Evolutionary conservation across 352 stramenopile genomes (phyloP).

Genomic region (Pythium grandisporangium): DNA sequence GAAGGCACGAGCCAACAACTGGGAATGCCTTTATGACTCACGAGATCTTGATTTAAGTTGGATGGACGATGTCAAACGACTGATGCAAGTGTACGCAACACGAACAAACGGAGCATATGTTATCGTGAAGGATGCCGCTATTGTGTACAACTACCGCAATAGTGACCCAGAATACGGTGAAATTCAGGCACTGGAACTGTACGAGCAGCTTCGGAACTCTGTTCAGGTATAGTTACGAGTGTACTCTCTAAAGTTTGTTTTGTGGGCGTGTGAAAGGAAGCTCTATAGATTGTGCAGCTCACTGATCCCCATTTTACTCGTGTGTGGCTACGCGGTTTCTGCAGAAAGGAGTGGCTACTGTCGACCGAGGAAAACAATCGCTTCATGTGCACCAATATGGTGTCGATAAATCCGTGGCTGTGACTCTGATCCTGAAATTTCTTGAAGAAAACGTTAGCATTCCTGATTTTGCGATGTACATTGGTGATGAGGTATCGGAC

Average conservation of each 20-base stretch:
- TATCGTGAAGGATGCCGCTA: slow-evolving; percentile 93
- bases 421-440: slow-evolving; percentile 41
- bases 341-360: slow-evolving; percentile 47
- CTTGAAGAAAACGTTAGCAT: slow-evolving; percentile 46
- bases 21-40: slow-evolving; percentile 57
- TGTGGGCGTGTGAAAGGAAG: too few species aligned
- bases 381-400: slow-evolving; percentile 70
- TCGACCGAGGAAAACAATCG: slow-evolving; percentile 54
- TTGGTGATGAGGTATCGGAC: slow-evolving; percentile 98
- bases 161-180: slow-evolving; percentile 98
- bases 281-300: too few species aligned
- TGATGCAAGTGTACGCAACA: slow-evolving; percentile 97
- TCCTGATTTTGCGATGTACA: slow-evolving; percentile 92
- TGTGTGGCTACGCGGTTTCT: slow-evolving; percentile 59
- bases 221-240: slow-evolving; percentile 16
- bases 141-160: slow-evolving; percentile 98
- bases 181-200: slow-evolving; percentile 91
- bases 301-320: too few species aligned
- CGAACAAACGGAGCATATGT: slow-evolving; percentile 98
- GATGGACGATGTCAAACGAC: slow-evolving; percentile 89
- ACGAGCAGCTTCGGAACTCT: slow-evolving; percentile 85
- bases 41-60: slow-evolving; percentile 77
- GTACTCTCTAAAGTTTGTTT: too few species aligned
- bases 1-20: slow-evolving; percentile 19
- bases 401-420: slow-evolving; percentile 51